phyloP scores from a whole-genome alignment of 495 filamentous ascomycete genomes.

The Trichoderma asperelloides region DNA sequence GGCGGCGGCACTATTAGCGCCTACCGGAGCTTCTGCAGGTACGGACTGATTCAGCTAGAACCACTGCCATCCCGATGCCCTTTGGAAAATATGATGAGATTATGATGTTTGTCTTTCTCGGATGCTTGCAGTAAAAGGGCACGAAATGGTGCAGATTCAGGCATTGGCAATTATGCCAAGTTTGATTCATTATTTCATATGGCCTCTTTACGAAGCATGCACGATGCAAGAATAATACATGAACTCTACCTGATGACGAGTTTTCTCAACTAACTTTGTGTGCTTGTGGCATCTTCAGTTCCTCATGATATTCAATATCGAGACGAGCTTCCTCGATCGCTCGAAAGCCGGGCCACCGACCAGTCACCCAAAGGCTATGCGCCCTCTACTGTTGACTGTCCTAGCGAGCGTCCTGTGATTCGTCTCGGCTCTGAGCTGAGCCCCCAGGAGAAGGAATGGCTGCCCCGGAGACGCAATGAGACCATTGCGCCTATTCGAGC shows the following conservation, averaged over 20 bases:
- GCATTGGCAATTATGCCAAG: no score
- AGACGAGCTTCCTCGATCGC: constrained; percentile 13
- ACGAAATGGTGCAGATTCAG: neutral
- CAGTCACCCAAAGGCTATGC: constrained; percentile 51
- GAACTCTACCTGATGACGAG: neutral
- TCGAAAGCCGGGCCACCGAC: constrained; percentile 34
- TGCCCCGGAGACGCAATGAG: constrained; percentile 38
- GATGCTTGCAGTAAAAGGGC: neutral
- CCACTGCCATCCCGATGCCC: neutral
- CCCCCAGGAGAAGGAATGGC: constrained; percentile 60
- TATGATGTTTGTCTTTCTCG: neutral
- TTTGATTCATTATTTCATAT: neutral
- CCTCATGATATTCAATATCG: neutral
- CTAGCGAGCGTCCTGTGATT: constrained; percentile 35
- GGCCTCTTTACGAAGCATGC: neutral
- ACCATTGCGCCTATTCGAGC: constrained; percentile 62
- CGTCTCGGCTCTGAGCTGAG: constrained; percentile 51
- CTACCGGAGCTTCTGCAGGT: constrained; percentile 1
- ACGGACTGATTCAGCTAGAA: neutral
- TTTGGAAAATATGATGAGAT: neutral
- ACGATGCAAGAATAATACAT: neutral
- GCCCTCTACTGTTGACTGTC: constrained; percentile 44
- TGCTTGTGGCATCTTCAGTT: neutral
- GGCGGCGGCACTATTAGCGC: neutral
- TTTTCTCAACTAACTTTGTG: no score